A percentile compares a stretch with the other conserved stretches of the same genome.
phyloP scores from a whole-genome alignment of 192 early-diverging fungal species.

The Paraglomus occultum region DNA sequence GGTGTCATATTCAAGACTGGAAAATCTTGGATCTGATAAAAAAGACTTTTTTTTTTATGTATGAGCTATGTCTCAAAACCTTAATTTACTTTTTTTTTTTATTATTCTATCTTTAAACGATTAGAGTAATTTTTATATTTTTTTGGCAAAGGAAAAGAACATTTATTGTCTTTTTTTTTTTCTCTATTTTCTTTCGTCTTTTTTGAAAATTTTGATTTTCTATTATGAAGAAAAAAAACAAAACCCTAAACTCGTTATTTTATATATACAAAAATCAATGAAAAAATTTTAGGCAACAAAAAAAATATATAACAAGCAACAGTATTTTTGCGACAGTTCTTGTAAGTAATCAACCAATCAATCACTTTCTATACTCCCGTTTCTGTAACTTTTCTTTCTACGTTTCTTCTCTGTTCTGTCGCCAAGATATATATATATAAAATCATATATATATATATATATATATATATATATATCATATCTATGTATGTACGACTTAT shows the following conservation, averaged over 20 bases:
- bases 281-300: too few relatives aligned
- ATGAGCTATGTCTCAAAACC: neutral
- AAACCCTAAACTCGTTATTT: neutral
- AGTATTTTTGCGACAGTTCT: too few relatives aligned
- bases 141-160: neutral
- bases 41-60: neutral
- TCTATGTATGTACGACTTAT: too few relatives aligned
- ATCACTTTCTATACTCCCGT: too few relatives aligned
- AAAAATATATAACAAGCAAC: too few relatives aligned
- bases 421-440: too few relatives aligned
- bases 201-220: constrained; percentile 18
- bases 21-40: constrained; percentile 33
- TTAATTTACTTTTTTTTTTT: constrained; percentile 18
- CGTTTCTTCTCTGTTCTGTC: too few relatives aligned
- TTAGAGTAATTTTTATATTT: constrained; percentile 11
- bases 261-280: neutral
- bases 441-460: too few relatives aligned
- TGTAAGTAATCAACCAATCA: too few relatives aligned
- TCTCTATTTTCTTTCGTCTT: constrained; percentile 17
- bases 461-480: too few relatives aligned
- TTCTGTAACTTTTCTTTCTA: too few relatives aligned
- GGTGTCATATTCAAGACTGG: constrained; percentile 41
- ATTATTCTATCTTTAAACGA: too few relatives aligned
- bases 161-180: constrained; percentile 7
- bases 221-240: neutral